Base-by-base conservation (phyloP, 2,329 filamentous ascomycete genomes). In the Penicillium sp. region DNA sequence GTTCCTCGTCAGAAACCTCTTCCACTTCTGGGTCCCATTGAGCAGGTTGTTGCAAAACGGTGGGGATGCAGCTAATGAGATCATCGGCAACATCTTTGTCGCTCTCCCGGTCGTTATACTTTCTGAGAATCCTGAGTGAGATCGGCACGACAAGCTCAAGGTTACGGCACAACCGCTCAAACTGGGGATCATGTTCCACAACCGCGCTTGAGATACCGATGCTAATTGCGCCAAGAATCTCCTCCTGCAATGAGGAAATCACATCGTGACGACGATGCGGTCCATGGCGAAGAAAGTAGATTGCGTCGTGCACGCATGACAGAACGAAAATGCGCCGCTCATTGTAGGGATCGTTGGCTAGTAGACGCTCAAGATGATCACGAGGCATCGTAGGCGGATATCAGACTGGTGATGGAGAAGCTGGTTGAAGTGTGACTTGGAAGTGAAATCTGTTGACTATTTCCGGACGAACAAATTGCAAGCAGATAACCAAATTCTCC, bases 51-150 rank as follows among this genome's bases (percentile, higher is more conserved):
- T 50, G 53, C 27, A 55, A 13, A 21, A 12, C 9, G 3, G 25
- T 35, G 2, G 53, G 53, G 15, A 55, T 55, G 21, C 53, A 55
- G 35, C 17, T 49, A 13, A 55, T 55, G 3, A 55, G 36, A 27
- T 55, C 53, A 15, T 49, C 36, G 15, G 44, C 53, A n/a, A 55
- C 19, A 3, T 35, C 36, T 27, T n/a, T 27, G n/a, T 49, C 35
- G 0, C 27, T 35, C 17, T 21, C 33, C 6, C 17, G 27, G 45
- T 49, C 44, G 25, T 19, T 21, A 25, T 42, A 19, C 36, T 35
- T 41, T 3, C 10, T 31, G 21, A 49, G 53, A 19, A 27, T 33
- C 36, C 51, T 29, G 45, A 55, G 25, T 1, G 45, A 21, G 7
- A 27, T n/a, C 7, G 53, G 53, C 13, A 50, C 10, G 10, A 29